These are phyloP conservation scores for Mucor saturninus DNA, from an alignment of 371 early-diverging fungal species.

Conservation along the genomic window DNA sequence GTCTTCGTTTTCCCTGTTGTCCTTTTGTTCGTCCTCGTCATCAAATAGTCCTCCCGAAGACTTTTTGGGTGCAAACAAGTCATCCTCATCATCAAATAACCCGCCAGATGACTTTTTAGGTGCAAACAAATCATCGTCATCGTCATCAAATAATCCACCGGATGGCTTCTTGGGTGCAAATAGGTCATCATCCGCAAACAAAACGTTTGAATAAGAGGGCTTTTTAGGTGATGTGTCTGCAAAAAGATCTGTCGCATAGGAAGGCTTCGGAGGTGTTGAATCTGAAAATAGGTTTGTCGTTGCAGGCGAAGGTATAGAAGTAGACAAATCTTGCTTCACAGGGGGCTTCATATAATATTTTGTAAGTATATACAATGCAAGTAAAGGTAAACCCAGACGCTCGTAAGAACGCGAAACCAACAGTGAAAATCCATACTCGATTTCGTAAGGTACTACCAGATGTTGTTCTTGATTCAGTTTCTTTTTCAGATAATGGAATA, in stretches of 20 bases:
- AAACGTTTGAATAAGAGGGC: conserved; percentile 27
- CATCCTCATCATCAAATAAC: conserved; percentile 20
- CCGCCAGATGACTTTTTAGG: neutral
- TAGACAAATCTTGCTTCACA: neutral
- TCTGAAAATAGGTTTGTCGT: conserved; percentile 32
- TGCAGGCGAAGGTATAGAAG: conserved; percentile 15
- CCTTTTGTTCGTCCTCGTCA: conserved; percentile 7
- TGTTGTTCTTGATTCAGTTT: conserved; percentile 29
- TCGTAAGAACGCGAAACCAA: conserved; percentile 72
- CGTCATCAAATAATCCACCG: conserved; percentile 17
- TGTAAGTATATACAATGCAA: conserved; percentile 69
- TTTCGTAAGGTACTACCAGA: conserved; percentile 25
- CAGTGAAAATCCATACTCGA: conserved; percentile 65
- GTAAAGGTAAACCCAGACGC: conserved; percentile 74
- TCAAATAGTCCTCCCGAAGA: conserved; percentile 17
- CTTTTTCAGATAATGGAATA: conserved; percentile 73
- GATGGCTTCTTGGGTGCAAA: conserved; percentile 25
- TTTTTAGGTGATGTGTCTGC: conserved; percentile 10
- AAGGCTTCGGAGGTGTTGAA: conserved; percentile 6
- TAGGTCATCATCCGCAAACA: conserved; percentile 40
- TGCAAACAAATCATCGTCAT: conserved; percentile 17
- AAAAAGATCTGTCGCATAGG: conserved; percentile 33
- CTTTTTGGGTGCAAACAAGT: conserved; percentile 1
- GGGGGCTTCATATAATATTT: conserved; percentile 36
- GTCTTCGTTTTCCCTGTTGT: neutral